These are phyloP conservation scores for Verbena officinalis DNA, from an alignment of 257 asterid species.

Conservation along the genomic window DNA sequence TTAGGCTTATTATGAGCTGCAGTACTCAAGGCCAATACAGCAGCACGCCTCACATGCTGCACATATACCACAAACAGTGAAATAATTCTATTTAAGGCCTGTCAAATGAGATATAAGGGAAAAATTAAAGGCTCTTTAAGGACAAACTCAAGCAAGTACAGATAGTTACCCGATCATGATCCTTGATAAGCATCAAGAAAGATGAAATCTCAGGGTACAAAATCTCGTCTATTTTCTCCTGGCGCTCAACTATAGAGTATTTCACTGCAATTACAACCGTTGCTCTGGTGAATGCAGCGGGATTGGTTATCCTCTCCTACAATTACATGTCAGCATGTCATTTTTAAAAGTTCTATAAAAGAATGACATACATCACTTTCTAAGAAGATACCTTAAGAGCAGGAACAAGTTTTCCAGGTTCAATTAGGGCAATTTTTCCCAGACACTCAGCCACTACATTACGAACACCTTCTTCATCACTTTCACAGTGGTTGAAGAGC, in stretches of 20 bases:
- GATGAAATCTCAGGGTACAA: slow-evolving; percentile 82
- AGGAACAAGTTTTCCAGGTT: slow-evolving; percentile 95
- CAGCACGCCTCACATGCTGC: slow-evolving; percentile 99
- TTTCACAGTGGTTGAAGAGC: slow-evolving; percentile 97
- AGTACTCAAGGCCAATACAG: slow-evolving; percentile 95
- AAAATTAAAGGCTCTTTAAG: not conserved
- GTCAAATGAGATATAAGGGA: slow-evolving; percentile 16
- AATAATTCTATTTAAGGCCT: slow-evolving; percentile 13
- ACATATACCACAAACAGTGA: slow-evolving; percentile 34
- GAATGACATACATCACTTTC: slow-evolving; percentile 18
- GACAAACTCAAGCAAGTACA: slow-evolving; percentile 2
- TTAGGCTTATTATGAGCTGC: slow-evolving; percentile 99
- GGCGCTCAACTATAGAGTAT: slow-evolving; percentile 94
- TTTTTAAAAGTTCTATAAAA: not conserved
- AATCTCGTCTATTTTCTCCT: slow-evolving; percentile 90
- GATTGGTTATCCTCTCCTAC: slow-evolving; percentile 81
- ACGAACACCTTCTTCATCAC: slow-evolving; percentile 99
- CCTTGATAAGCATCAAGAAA: slow-evolving; percentile 94
- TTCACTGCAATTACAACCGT: slow-evolving; percentile 94
- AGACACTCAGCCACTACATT: slow-evolving; percentile 99
- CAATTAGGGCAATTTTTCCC: slow-evolving; percentile 96
- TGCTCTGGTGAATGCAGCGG: slow-evolving; percentile 96
- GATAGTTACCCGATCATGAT: slow-evolving; percentile 78
- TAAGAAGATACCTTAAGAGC: slow-evolving; percentile 75
- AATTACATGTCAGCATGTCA: slow-evolving; percentile 34